Evolutionary conservation across 164 flowering plant genomes (phyloP).

Genomic region (Stephania yunnanensis): DNA sequence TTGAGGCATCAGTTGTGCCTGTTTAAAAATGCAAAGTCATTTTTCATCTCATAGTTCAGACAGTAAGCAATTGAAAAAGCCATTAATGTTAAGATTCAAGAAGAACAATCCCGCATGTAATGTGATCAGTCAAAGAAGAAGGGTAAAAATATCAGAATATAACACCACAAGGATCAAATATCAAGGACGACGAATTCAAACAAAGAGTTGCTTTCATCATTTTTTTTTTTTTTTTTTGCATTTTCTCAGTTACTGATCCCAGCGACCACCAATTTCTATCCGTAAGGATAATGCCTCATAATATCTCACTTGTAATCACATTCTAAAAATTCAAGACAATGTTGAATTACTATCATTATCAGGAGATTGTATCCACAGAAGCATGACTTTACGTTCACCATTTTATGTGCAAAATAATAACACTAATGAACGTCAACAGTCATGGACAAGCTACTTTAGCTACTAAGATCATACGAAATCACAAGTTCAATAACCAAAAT

Average conservation of each 20-base stretch:
- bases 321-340: background rate
- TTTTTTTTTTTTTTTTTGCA: background rate
- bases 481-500: background rate
- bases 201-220: background rate
- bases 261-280: background rate
- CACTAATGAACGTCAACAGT: background rate
- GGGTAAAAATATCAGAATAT: background rate
- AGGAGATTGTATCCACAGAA: too few species aligned
- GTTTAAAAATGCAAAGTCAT: conserved; percentile 12
- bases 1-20: conserved; percentile 13
- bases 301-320: background rate
- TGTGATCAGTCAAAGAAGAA: background rate
- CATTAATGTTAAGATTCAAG: background rate
- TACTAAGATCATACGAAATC: background rate
- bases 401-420: background rate
- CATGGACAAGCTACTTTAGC: background rate
- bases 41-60: background rate
- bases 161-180: background rate
- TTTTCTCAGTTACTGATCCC: background rate
- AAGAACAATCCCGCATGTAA: too few species aligned
- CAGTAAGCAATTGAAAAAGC: background rate
- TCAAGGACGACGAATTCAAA: background rate
- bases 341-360: too few species aligned
- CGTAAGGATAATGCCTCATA: background rate
- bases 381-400: background rate